These are phyloP conservation scores for Gleditsia sinensis DNA, from an alignment of 306 rosid species.

Conservation along the genomic window DNA sequence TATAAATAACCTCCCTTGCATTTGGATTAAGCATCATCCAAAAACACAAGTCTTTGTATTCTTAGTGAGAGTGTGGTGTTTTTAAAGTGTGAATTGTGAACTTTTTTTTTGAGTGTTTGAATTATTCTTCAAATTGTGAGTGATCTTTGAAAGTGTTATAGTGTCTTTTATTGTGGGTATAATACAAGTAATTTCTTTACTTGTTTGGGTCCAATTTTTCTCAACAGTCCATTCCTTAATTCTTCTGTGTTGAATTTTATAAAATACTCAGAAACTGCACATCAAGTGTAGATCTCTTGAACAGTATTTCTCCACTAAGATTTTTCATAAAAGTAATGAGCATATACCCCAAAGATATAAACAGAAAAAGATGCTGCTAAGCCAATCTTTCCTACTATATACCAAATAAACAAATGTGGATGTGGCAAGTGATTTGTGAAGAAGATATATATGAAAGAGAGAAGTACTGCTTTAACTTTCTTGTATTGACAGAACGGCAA, in stretches of 20 bases:
- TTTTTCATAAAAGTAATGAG: not conserved
- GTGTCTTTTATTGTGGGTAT: too few species aligned
- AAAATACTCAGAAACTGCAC: not conserved
- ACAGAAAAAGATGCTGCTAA: not conserved
- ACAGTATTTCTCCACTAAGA: not conserved
- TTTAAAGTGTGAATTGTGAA: too few species aligned
- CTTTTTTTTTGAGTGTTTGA: too few species aligned
- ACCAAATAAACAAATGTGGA: not conserved
- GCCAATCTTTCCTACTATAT: not conserved
- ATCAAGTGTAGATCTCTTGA: conserved; percentile 1
- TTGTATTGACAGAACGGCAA: not conserved
- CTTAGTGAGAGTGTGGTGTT: too few species aligned
- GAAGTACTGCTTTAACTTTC: not conserved
- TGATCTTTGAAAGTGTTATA: too few species aligned
- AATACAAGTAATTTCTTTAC: too few species aligned
- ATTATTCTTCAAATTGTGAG: too few species aligned
- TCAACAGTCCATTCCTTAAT: not conserved
- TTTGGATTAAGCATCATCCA: too few species aligned
- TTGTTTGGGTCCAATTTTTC: too few species aligned
- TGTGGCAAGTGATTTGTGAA: too few species aligned
- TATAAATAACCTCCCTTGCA: too few species aligned
- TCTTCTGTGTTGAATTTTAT: not conserved
- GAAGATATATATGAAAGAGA: not conserved
- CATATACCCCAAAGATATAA: not conserved
- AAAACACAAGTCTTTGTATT: too few species aligned